Evolutionary conservation across 306 rosid genomes (phyloP), one percentile per base, ranked within the genome.

Genomic region (Vachellia pachyceras): DNA sequence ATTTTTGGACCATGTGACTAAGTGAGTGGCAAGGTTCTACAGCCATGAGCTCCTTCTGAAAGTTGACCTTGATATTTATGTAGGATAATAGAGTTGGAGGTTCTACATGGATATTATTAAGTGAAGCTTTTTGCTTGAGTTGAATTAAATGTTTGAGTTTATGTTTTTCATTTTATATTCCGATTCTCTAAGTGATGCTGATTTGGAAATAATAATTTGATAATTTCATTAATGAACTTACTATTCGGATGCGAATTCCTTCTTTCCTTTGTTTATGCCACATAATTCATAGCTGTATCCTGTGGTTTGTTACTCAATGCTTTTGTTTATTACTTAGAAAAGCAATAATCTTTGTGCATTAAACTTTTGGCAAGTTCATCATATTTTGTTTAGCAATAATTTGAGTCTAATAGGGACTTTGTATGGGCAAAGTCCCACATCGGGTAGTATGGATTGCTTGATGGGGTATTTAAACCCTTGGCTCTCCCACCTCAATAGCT

Each of bases 361-460:
- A 4, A 36, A 50, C 76, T 54, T 54, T 39, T 78, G 36, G 57
- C 41, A 29, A 7, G 60, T 57, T 74, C 46, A 64, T 80, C 75
- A 64, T 17, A 40, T 80, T 73, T 23, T 73, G n/a, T n/a, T 73
- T 5, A 35, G 40, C 50, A 58, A 63, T 72, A 63, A 63, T 67
- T 54, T 61, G n/a, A n/a, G n/a, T n/a, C n/a, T n/a, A n/a, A n/a
- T n/a, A n/a, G n/a, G n/a, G n/a, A n/a, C n/a, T n/a, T n/a, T n/a
- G n/a, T n/a, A n/a, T n/a, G n/a, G n/a, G n/a, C n/a, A n/a, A n/a
- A n/a, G n/a, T n/a, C n/a, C n/a, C n/a, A n/a, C n/a, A n/a, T n/a
- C n/a, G n/a, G n/a, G n/a, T n/a, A n/a, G n/a, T n/a, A n/a, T n/a
- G n/a, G n/a, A n/a, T n/a, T n/a, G n/a, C n/a, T n/a, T n/a, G n/a